Conservation (phyloP, 2,329 filamentous ascomycete genomes). For the Aspergillus cejpii region DNA sequence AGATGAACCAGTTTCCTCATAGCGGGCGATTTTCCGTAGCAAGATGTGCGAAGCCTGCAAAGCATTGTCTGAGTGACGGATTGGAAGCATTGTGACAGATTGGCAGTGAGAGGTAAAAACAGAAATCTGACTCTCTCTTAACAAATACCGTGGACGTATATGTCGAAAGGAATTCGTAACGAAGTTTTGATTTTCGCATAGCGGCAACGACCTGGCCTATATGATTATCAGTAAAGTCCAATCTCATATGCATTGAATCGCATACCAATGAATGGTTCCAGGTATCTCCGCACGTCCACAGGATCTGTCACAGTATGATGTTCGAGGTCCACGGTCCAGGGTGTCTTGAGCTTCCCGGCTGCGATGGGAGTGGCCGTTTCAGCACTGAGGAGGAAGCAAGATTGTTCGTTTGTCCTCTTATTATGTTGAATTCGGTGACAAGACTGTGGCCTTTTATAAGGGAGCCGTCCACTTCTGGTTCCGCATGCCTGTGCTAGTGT, state of each 20-base stretch:
- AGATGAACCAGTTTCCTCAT: no score
- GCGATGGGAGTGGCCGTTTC: not conserved
- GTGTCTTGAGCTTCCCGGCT: not conserved
- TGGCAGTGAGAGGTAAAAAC: not conserved
- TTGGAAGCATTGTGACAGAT: not conserved
- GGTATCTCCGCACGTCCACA: not conserved
- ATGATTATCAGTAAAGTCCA: not conserved
- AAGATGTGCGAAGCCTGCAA: not conserved
- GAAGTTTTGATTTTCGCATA: not conserved
- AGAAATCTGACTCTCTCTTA: not conserved
- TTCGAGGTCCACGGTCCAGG: not conserved
- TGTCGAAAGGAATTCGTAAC: not conserved
- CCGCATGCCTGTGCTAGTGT: no score
- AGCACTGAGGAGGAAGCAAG: not conserved
- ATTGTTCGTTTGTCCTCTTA: no score
- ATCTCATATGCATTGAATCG: not conserved
- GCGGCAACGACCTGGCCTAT: not conserved
- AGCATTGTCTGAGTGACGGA: not conserved
- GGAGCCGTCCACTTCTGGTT: no score
- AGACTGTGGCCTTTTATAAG: no score
- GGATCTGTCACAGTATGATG: not conserved
- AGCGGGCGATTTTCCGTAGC: no score
- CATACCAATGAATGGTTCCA: not conserved
- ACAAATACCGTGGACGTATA: not conserved
- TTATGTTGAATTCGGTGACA: no score